These are phyloP conservation scores for Leishmania turanica DNA, from an alignment of 208 protist species.

Conservation along the genomic window DNA sequence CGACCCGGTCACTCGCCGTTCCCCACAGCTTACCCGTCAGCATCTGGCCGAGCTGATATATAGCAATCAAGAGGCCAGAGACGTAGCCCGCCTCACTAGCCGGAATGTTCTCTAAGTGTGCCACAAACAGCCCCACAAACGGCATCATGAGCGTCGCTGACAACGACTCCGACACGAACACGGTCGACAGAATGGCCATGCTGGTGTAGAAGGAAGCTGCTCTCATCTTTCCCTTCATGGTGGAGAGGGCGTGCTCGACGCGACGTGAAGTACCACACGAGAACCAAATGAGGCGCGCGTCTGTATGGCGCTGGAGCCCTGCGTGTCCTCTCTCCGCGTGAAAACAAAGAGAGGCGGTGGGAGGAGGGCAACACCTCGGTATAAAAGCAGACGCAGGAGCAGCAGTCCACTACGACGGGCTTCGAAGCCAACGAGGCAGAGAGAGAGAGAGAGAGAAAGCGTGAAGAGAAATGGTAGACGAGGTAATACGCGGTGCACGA, in stretches of 20 bases:
- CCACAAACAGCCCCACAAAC: slow-evolving; percentile 56
- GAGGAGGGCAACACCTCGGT: background rate
- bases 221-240: background rate
- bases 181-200: slow-evolving; percentile 35
- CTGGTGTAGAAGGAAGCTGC: slow-evolving; percentile 30
- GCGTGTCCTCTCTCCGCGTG: background rate
- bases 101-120: slow-evolving; percentile 36
- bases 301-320: background rate
- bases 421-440: no score
- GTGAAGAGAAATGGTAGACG: no score
- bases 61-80: slow-evolving; percentile 49
- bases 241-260: background rate
- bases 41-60: slow-evolving; percentile 57
- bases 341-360: background rate
- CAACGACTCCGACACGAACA: slow-evolving; percentile 60
- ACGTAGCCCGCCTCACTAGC: slow-evolving; percentile 54
- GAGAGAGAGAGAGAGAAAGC: no score
- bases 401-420: no score
- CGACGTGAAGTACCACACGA: background rate
- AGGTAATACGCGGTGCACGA: no score
- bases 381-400: background rate
- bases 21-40: slow-evolving; percentile 56
- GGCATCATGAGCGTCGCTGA: slow-evolving; percentile 54
- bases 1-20: slow-evolving; percentile 44
- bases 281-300: background rate